A percentile compares a stretch with the other conserved stretches of the same genome.
Conservation (phyloP, 2,329 filamentous ascomycete genomes). For the Sclerotinia borealis region DNA sequence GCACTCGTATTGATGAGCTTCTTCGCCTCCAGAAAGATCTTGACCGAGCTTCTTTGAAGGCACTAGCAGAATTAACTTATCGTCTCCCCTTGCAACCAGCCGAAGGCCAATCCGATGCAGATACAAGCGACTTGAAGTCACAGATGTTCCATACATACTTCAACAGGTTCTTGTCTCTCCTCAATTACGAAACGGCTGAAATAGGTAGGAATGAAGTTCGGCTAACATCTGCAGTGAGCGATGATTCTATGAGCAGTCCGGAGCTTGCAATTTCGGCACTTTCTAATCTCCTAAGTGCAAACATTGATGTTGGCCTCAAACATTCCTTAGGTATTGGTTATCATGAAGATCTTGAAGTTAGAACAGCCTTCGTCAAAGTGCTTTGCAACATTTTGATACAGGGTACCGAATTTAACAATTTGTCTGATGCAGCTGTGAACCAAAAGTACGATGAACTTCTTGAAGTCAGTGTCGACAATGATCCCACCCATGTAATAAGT, state of each 20-base stretch:
- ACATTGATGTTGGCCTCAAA: constrained; percentile 65
- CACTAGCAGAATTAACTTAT: constrained; percentile 60
- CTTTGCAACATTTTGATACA: constrained; percentile 66
- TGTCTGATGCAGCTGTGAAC: constrained; percentile 60
- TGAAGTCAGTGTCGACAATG: constrained; percentile 38
- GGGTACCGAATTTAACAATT: constrained; percentile 63
- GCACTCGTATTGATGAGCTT: constrained; percentile 50
- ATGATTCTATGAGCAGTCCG: constrained; percentile 50
- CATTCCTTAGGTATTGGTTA: constrained; percentile 66
- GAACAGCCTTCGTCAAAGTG: constrained; percentile 64
- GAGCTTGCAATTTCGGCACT: constrained; percentile 62
- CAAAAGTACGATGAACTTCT: constrained; percentile 64
- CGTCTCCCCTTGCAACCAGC: constrained; percentile 60
- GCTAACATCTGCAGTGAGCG: constrained; percentile 38
- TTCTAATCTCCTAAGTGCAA: constrained; percentile 63
- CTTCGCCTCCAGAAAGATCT: constrained; percentile 56
- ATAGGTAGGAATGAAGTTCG: constrained; percentile 39
- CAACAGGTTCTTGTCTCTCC: constrained; percentile 59
- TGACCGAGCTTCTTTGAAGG: constrained; percentile 58
- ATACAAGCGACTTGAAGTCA: constrained; percentile 61
- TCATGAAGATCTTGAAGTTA: constrained; percentile 62
- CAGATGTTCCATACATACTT: constrained; percentile 69
- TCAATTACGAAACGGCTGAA: constrained; percentile 51
- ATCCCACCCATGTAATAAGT: constrained; percentile 5
- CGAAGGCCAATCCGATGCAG: constrained; percentile 59